Evolutionary conservation across 345 rosid species (phyloP).

Genomic region (Eutrema yunnanense): DNA sequence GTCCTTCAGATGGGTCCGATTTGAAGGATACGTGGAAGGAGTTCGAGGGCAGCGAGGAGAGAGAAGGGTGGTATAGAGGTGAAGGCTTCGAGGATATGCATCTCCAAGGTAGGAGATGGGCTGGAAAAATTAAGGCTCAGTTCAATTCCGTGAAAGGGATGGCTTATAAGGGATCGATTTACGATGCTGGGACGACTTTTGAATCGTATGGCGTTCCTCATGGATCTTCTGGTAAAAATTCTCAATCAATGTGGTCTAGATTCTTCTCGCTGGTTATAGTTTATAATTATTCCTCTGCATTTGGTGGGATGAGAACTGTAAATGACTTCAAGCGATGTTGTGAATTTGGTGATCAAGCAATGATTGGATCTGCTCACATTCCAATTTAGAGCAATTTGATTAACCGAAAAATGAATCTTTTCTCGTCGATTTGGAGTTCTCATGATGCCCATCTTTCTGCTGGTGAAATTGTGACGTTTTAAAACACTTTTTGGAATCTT

Average conservation of each 20-base stretch:
- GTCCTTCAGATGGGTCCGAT: slow-evolving; percentile 42
- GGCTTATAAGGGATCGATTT: slow-evolving; percentile 61
- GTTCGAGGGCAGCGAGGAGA: slow-evolving; percentile 47
- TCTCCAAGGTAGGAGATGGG: slow-evolving; percentile 84
- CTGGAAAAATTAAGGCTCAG: slow-evolving; percentile 46
- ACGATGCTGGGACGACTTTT: slow-evolving; percentile 80
- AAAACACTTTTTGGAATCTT: not conserved
- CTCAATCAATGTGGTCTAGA: not conserved
- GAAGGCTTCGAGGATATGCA: slow-evolving; percentile 72
- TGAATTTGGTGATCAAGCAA: not conserved
- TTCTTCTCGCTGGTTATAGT: not conserved
- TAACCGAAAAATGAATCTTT: not conserved
- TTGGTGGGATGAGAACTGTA: not conserved
- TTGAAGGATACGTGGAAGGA: slow-evolving; percentile 66
- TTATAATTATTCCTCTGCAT: not conserved
- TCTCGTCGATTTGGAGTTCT: not conserved
- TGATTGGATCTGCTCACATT: not conserved
- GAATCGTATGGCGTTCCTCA: slow-evolving; percentile 73
- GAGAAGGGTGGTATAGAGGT: slow-evolving; percentile 80
- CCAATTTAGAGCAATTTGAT: not conserved
- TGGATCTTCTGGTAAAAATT: slow-evolving; percentile 71
- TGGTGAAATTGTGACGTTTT: not conserved
- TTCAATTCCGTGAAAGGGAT: slow-evolving; percentile 49
- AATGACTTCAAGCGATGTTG: not conserved
- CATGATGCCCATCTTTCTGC: not conserved